Percentiles rank a stretch among this genome's conserved stretches.
These are phyloP conservation scores for Cenchrus fungigraminus DNA, from an alignment of 176 grass and related monocot genomes.

Conservation along the genomic window DNA sequence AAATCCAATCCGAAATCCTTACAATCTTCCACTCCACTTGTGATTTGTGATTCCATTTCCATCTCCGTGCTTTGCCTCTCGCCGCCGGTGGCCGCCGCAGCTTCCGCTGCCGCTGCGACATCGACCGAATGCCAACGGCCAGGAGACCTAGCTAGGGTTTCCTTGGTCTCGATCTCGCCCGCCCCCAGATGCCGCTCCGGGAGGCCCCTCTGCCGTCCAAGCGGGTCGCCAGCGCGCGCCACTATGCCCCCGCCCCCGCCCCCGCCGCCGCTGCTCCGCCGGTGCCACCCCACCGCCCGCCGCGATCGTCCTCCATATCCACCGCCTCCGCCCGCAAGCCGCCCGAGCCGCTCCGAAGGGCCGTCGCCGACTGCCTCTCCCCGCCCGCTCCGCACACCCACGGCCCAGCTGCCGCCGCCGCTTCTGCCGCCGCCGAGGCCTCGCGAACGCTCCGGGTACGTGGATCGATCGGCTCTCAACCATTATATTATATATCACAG, in stretches of 20 bases:
- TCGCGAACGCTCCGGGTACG: constrained; percentile 83
- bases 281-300: constrained; percentile 40
- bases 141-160: constrained; percentile 18
- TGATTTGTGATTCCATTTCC: not conserved
- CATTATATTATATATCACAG: too few species aligned
- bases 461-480: too few species aligned
- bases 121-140: not conserved
- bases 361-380: constrained; percentile 95
- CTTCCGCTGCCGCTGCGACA: too few species aligned
- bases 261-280: not conserved
- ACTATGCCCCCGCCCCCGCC: constrained; percentile 42
- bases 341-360: constrained; percentile 82
- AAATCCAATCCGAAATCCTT: too few species aligned
- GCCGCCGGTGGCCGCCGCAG: too few species aligned
- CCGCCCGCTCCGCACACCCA: constrained; percentile 73
- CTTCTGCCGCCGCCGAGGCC: constrained; percentile 65
- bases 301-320: constrained; percentile 50
- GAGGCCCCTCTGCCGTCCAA: constrained; percentile 51
- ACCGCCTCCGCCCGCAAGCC: constrained; percentile 54
- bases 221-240: constrained; percentile 52
- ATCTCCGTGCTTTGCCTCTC: too few species aligned
- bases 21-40: not conserved
- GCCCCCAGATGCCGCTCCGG: constrained; percentile 59
- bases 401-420: constrained; percentile 55
- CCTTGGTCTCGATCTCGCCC: not conserved